These are phyloP conservation scores for Kwoniella heveanensis DNA, from an alignment of 768 basidiomycete species.

Conservation along the genomic window DNA sequence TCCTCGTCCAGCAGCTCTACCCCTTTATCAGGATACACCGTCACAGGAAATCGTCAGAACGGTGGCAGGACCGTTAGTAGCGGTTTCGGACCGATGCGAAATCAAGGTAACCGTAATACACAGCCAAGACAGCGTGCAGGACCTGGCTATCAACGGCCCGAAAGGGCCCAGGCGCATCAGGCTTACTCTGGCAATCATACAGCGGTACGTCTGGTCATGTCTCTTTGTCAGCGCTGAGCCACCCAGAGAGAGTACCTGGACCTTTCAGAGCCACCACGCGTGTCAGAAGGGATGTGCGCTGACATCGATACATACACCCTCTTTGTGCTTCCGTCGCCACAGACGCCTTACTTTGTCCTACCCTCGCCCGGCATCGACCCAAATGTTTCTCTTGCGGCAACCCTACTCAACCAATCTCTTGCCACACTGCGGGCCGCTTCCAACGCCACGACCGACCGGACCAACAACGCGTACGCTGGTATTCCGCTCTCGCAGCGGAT, in stretches of 20 bases:
- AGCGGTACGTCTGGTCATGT: neutral
- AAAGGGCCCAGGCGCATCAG: neutral
- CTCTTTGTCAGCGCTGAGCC: too few species aligned
- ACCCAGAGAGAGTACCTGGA: too few species aligned
- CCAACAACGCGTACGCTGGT: too few species aligned
- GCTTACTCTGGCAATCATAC: neutral
- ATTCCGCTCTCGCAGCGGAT: neutral
- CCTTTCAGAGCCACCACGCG: too few species aligned
- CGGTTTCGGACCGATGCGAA: neutral
- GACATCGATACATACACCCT: neutral
- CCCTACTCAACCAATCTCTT: neutral
- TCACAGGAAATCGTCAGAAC: too few species aligned
- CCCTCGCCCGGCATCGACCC: neutral
- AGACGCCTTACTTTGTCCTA: neutral
- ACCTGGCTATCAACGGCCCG: neutral
- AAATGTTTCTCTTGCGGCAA: neutral
- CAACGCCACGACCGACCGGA: too few species aligned
- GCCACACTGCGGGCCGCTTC: neutral
- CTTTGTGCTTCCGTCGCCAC: neutral
- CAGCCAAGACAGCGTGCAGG: neutral
- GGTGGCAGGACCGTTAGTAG: too few species aligned
- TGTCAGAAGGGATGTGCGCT: neutral
- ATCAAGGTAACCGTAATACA: neutral
- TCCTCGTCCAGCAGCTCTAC: neutral
- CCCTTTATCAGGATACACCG: neutral